Conservation (phyloP, 2,329 filamentous ascomycete species). For the Fusarium sp. region DNA sequence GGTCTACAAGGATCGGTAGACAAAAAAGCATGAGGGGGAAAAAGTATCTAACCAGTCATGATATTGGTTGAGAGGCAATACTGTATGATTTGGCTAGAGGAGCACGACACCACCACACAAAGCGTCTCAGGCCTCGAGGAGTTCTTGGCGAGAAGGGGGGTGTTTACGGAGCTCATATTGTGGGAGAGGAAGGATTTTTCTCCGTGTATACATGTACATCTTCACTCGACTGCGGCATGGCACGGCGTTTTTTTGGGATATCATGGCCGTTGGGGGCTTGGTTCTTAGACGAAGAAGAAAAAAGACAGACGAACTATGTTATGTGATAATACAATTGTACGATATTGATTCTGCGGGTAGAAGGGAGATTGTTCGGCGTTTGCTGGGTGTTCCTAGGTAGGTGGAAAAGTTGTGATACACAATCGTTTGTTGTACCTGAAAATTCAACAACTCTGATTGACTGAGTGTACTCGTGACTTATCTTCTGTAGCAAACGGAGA, state of each 20-base stretch:
- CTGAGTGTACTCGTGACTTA: not conserved
- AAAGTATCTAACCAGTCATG: not conserved
- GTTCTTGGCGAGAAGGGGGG: constrained; percentile 25
- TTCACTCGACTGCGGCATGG: constrained; percentile 68
- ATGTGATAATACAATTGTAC: constrained; percentile 48
- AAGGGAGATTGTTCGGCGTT: not conserved
- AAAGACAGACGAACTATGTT: constrained; percentile 46
- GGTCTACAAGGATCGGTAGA: constrained; percentile 86
- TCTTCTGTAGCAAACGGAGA: not conserved
- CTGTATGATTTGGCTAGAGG: constrained; percentile 39
- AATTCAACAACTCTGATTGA: not conserved
- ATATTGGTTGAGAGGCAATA: constrained; percentile 1
- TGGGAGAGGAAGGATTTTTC: constrained; percentile 23
- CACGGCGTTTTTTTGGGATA: constrained; percentile 59
- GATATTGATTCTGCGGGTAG: constrained; percentile 31
- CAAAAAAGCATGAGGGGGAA: not conserved
- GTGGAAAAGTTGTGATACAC: not conserved
- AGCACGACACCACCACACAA: not conserved
- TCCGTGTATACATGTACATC: constrained; percentile 59
- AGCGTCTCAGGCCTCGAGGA: constrained; percentile 15
- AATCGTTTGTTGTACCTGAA: not conserved
- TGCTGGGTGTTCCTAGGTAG: not conserved
- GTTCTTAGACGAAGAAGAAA: constrained; percentile 46
- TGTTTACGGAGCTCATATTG: constrained; percentile 24
- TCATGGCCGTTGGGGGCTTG: constrained; percentile 48